Percentiles rank a stretch among this genome's conserved stretches.
Conservation (phyloP, 2,329 filamentous ascomycete genomes). For the Chaetomium strumarium region DNA sequence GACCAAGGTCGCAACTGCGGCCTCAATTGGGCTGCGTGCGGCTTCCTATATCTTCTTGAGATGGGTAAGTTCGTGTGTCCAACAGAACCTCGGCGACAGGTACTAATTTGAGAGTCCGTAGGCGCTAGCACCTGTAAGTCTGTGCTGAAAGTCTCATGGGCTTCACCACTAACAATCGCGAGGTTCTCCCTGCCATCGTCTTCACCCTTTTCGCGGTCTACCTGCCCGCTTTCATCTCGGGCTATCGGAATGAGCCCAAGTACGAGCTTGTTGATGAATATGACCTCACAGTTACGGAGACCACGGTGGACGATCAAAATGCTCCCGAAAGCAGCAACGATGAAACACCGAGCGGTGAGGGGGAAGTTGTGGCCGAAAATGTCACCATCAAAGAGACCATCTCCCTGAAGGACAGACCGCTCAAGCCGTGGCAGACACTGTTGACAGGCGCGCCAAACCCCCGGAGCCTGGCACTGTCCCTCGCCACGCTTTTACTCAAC, state of each 20-base stretch:
- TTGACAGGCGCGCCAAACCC: conserved; percentile 71
- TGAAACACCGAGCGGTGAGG: conserved; percentile 28
- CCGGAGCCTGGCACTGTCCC: conserved; percentile 59
- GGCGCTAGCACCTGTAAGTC: conserved; percentile 35
- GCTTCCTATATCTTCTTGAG: conserved; percentile 53
- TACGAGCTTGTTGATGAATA: conserved; percentile 56
- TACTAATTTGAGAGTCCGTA: conserved; percentile 13
- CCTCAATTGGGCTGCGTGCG: conserved; percentile 46
- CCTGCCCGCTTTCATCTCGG: conserved; percentile 55
- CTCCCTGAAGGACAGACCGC: conserved; percentile 50
- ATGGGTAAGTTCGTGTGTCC: conserved; percentile 44
- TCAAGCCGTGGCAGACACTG: conserved; percentile 58
- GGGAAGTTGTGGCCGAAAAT: conserved; percentile 29
- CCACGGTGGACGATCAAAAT: conserved; percentile 25
- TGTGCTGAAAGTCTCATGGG: background rate
- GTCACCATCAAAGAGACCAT: conserved; percentile 60
- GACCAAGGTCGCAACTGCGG: conserved; percentile 32
- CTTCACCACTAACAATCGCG: conserved; percentile 6
- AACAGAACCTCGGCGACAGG: background rate
- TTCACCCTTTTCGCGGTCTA: conserved; percentile 62
- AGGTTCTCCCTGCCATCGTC: conserved; percentile 33
- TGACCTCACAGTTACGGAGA: conserved; percentile 49
- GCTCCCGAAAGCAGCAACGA: conserved; percentile 29
- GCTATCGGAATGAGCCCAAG: conserved; percentile 50
- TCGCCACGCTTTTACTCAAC: conserved; percentile 68